Conservation (phyloP, 2,329 filamentous ascomycete species). For the Fusarium kyushuense region DNA sequence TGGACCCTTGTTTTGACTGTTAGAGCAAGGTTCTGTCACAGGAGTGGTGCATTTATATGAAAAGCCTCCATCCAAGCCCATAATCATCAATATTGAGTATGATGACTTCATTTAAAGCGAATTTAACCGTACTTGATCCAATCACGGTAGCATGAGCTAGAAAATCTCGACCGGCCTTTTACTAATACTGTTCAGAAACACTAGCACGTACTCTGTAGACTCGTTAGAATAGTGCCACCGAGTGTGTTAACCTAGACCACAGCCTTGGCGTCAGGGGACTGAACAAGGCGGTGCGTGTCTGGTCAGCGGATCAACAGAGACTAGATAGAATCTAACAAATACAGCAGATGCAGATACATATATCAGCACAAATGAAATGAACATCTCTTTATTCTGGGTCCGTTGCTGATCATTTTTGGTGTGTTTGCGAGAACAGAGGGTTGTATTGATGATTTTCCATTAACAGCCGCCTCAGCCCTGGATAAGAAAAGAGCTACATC, state of each 20-base stretch:
- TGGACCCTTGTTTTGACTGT: neutral
- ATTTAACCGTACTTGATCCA: neutral
- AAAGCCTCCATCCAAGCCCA: neutral
- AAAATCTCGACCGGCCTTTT: neutral
- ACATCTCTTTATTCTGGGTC: slow-evolving; percentile 1
- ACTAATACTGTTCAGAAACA: slow-evolving; percentile 1
- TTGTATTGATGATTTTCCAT: slow-evolving; percentile 24
- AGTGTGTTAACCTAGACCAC: slow-evolving; percentile 7
- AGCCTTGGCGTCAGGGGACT: slow-evolving; percentile 33
- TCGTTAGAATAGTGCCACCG: neutral
- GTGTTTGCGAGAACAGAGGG: slow-evolving; percentile 5
- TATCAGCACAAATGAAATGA: neutral
- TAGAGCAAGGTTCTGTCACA: neutral
- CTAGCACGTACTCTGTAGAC: neutral
- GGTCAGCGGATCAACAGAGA: slow-evolving; percentile 30
- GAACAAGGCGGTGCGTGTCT: slow-evolving; percentile 32
- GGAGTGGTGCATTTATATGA: neutral
- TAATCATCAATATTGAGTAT: neutral
- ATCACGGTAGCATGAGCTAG: neutral
- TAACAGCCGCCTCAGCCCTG: slow-evolving; percentile 33
- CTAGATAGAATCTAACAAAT: slow-evolving; percentile 17
- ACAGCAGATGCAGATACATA: neutral
- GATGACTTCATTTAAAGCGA: neutral
- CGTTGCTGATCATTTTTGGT: slow-evolving; percentile 25
- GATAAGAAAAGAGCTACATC: slow-evolving; percentile 7